Conservation (phyloP, 1,284 basidiomycete species). For the Ganoderma resinaceum region DNA sequence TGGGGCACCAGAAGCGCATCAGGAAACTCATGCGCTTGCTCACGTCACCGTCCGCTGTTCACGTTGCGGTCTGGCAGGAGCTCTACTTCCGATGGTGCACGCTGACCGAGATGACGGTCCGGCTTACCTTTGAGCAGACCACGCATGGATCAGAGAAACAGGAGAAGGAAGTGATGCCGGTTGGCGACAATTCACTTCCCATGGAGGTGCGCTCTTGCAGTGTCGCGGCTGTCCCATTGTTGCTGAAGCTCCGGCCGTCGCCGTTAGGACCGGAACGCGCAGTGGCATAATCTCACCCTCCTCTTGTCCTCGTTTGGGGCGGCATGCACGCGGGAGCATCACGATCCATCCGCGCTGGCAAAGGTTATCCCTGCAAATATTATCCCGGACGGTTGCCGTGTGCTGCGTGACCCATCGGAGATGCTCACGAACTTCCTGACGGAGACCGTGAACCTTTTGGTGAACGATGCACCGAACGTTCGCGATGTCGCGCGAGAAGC, state of each 20-base stretch:
- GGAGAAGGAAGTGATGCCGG: conserved; percentile 31
- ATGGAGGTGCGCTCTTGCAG: conserved; percentile 44
- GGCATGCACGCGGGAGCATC: conserved; percentile 63
- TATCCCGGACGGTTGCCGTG: conserved; percentile 76
- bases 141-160: conserved; percentile 31
- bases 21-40: conserved; percentile 74
- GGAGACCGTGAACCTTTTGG: conserved; percentile 74
- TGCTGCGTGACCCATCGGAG: conserved; percentile 60
- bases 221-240: background rate
- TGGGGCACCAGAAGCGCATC: conserved; percentile 83
- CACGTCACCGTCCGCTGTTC: conserved; percentile 66
- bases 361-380: conserved; percentile 64
- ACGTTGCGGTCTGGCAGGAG: conserved; percentile 84
- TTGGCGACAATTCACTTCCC: conserved; percentile 43
- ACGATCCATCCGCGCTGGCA: conserved; percentile 56
- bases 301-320: conserved; percentile 83
- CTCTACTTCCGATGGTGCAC: conserved; percentile 63
- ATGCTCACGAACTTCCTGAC: conserved; percentile 72
- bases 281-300: conserved; percentile 90
- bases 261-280: conserved; percentile 71
- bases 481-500: conserved; percentile 84
- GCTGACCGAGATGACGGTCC: conserved; percentile 43
- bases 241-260: background rate
- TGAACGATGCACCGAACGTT: conserved; percentile 67
- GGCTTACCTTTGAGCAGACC: conserved; percentile 35